A percentile compares a stretch with the other conserved stretches of the same genome.
Conservation (phyloP, 2,329 filamentous ascomycete species). For the Sphaerulina musiva region DNA sequence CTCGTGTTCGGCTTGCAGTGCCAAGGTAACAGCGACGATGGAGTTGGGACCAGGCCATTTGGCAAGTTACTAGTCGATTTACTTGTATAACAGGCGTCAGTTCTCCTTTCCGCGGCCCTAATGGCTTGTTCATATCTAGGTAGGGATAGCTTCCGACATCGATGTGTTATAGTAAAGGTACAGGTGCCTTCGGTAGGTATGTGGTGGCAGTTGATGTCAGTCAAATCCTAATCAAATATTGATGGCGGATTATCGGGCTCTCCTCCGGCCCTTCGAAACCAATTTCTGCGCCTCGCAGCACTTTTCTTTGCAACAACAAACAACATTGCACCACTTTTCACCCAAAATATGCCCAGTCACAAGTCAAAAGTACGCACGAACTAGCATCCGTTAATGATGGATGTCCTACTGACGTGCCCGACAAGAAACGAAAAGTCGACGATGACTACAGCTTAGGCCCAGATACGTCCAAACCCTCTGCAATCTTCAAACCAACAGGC, state of each 20-base stretch:
- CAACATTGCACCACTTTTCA: background rate
- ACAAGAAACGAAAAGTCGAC: slow-evolving; percentile 19
- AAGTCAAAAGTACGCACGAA: slow-evolving; percentile 16
- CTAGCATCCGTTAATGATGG: background rate
- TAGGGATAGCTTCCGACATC: no score
- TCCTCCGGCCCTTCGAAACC: background rate
- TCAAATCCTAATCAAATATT: no score
- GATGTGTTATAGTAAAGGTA: no score
- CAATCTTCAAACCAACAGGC: slow-evolving; percentile 58
- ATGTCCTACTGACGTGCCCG: background rate
- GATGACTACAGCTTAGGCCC: slow-evolving; percentile 21
- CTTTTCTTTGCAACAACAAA: background rate
- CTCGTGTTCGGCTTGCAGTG: no score
- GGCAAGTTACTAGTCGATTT: no score
- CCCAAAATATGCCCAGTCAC: slow-evolving; percentile 14
- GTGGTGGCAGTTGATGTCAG: no score
- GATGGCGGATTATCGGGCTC: background rate
- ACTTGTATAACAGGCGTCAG: no score
- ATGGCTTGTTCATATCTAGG: no score
- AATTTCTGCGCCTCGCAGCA: background rate
- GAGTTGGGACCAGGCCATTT: no score
- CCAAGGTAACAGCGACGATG: no score
- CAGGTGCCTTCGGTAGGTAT: no score
- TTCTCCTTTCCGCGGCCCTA: no score
- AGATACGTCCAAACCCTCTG: slow-evolving; percentile 61